Evolutionary conservation across 768 basidiomycete genomes (phyloP).

Genomic region (Suillus placidus): DNA sequence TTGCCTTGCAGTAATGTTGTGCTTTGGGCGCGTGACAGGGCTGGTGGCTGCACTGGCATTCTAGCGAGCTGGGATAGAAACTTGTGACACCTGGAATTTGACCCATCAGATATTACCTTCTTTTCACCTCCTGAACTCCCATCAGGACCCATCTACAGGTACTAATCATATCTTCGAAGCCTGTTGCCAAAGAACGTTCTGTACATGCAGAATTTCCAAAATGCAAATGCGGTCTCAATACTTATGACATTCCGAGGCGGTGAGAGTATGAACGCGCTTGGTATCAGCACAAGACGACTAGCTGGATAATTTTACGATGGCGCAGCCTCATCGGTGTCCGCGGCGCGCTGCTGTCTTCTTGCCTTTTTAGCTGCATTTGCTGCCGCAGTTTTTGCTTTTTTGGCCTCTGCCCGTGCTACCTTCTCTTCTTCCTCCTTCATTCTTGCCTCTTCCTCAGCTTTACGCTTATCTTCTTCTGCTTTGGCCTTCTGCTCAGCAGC

Average conservation of each 20-base stretch:
- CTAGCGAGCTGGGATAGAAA: slow-evolving; percentile 1
- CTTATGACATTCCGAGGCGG: background rate
- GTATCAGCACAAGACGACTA: background rate
- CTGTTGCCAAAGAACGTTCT: background rate
- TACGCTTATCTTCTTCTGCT: slow-evolving; percentile 59
- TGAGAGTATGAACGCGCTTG: background rate
- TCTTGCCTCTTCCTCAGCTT: slow-evolving; percentile 70
- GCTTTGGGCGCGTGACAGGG: background rate
- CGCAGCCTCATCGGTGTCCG: slow-evolving; percentile 35
- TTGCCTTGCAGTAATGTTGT: background rate
- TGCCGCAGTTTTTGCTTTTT: slow-evolving; percentile 82
- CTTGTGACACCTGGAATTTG: background rate
- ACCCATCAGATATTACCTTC: slow-evolving; percentile 2
- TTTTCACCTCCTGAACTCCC: background rate
- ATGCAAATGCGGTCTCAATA: background rate
- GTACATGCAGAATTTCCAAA: slow-evolving; percentile 1
- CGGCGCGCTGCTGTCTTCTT: slow-evolving; percentile 60
- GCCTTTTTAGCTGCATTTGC: slow-evolving; percentile 94
- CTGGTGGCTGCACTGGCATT: background rate
- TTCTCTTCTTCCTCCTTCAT: slow-evolving; percentile 86
- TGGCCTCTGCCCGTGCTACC: slow-evolving; percentile 70
- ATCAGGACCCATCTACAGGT: background rate
- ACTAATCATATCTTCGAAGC: background rate
- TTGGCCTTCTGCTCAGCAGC: slow-evolving; percentile 53
- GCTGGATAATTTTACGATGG: slow-evolving; percentile 9